phyloP scores from a whole-genome alignment of 805 yeast species.

The Candida pini region DNA sequence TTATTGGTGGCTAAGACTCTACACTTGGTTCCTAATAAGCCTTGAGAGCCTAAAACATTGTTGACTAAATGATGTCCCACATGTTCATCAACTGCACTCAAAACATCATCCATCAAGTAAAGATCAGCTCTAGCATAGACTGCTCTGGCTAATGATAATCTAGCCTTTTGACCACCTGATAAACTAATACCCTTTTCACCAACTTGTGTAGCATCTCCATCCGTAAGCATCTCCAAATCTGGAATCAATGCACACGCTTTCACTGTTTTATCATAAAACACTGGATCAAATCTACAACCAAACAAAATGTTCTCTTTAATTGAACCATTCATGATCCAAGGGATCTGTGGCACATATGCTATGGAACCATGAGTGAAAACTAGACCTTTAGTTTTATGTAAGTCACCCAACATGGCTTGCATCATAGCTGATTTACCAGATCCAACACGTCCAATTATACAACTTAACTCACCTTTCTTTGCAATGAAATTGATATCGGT shows the following conservation, averaged over 20 bases:
- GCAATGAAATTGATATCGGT: conserved; percentile 57
- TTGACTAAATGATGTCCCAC: conserved; percentile 81
- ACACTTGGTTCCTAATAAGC: conserved; percentile 69
- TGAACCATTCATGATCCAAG: conserved; percentile 94
- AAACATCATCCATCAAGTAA: conserved; percentile 81
- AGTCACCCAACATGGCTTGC: conserved; percentile 76
- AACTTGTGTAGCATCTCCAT: conserved; percentile 84
- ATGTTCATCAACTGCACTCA: conserved; percentile 95
- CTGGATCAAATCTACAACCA: conserved; percentile 77
- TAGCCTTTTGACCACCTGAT: conserved; percentile 95
- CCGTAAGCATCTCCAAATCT: conserved; percentile 71
- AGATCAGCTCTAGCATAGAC: conserved; percentile 90
- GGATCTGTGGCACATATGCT: conserved; percentile 88
- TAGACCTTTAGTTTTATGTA: conserved; percentile 68
- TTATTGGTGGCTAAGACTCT: conserved; percentile 82
- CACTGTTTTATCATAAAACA: conserved; percentile 70
- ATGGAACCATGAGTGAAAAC: conserved; percentile 69
- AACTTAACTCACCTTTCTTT: conserved; percentile 70
- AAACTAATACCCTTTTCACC: conserved; percentile 95
- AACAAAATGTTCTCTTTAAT: conserved; percentile 83
- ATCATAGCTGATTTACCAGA: conserved; percentile 82
- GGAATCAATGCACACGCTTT: conserved; percentile 81
- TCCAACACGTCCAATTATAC: conserved; percentile 89
- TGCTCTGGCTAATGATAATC: conserved; percentile 88
- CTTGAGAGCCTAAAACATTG: conserved; percentile 76